Base-by-base conservation (phyloP, 1,284 basidiomycete species). In the Trametes polyzona region DNA sequence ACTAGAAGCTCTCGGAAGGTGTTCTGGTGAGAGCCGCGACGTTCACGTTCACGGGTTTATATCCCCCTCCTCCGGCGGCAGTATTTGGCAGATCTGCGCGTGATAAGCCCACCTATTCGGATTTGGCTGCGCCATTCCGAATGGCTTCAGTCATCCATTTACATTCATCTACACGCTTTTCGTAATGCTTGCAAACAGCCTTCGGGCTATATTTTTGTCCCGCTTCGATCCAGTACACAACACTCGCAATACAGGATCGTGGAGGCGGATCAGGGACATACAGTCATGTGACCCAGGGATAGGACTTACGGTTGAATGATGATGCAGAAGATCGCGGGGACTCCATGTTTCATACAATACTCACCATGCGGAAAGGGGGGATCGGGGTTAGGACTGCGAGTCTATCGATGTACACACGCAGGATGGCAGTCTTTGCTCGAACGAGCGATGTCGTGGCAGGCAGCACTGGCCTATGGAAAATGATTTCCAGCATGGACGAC, bases 401-500 rank as follows among this genome's bases (percentile, higher is more conserved):
- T n/a, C n/a, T n/a, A n/a, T n/a, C n/a, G n/a, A n/a, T n/a, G n/a
- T n/a, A n/a, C n/a, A n/a, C n/a, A n/a, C n/a, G n/a, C n/a, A n/a
- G n/a, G n/a, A n/a, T n/a, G n/a, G n/a, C n/a, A n/a, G n/a, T n/a
- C n/a, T n/a, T n/a, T n/a, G n/a, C 14, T 14, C n/a, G 26, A 29
- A 29, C 42, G n/a, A 5, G 36, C 47, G 24, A 19, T 16, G 44
- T 48, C 39, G 46, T 55, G 32, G 40, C 32, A 55, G 55, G 49
- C 50, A 57, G 29, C 49, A 57, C 41, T 26, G 37, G 44, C 55
- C 50, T 51, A 39, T 12, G 43, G 51, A 41, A 40, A 29, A 21
- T 52, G 30, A 35, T 57, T 62, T 61, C 37, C 58, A 63, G 55
- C 58, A 61, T 61, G 57, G 47, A 35, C 52, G 58, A 63, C 68